These are phyloP conservation scores for Cryptococcus sp. DNA, from an alignment of 1,284 basidiomycete genomes.

Conservation along the genomic window DNA sequence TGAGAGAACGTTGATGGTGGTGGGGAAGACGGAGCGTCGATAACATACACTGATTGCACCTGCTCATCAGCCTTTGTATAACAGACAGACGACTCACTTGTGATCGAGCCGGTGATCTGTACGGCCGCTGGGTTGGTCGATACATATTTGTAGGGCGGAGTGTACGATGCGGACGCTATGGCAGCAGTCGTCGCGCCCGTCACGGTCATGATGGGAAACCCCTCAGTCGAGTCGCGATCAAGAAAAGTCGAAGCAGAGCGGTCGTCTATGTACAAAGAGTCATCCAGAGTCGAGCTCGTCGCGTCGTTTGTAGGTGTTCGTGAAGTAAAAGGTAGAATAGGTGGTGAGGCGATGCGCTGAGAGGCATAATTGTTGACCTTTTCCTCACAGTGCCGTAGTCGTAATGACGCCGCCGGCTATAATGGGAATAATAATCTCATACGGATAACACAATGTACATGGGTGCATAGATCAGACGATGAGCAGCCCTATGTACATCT, in stretches of 20 bases:
- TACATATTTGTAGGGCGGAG: constrained; percentile 33
- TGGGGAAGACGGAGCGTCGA: background rate
- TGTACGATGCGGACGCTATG: constrained; percentile 23
- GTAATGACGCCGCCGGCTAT: no score
- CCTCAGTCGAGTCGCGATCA: no score
- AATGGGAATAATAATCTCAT: no score
- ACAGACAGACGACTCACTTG: constrained; percentile 13
- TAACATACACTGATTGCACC: constrained; percentile 4
- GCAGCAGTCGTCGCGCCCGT: constrained; percentile 24
- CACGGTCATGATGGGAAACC: constrained; percentile 31
- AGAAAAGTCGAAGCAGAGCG: no score
- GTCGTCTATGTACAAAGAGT: no score
- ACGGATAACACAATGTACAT: no score
- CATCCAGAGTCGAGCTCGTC: no score
- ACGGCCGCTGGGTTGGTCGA: constrained; percentile 27
- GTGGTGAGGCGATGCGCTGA: background rate
- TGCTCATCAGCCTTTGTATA: background rate
- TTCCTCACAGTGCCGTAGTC: no score
- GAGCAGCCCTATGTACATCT: no score
- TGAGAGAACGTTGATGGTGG: background rate
- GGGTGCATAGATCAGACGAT: no score
- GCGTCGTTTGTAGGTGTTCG: no score
- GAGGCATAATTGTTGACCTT: no score
- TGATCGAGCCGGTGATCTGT: constrained; percentile 28
- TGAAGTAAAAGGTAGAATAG: background rate